Base-by-base conservation (phyloP, 169 alveolate genomes). In the Eimeria acervulina region DNA sequence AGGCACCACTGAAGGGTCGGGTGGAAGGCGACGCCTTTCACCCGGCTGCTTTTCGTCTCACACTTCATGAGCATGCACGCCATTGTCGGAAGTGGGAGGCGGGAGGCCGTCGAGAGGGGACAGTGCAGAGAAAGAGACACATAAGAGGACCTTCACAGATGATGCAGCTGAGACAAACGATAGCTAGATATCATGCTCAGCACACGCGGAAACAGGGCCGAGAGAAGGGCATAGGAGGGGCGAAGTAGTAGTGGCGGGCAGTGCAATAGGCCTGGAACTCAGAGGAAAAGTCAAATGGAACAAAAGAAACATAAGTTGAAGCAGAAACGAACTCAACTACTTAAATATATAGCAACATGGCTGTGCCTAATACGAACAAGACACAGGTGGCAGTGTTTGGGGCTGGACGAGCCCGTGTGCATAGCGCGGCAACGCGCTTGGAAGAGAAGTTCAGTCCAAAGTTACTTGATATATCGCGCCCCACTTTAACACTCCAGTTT, bases 21-120 rank as follows among this genome's bases (percentile, higher is more conserved):
- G 98, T 99, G 99, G 97, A 99, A 99, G 81, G 99, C 96, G 44
- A 99, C 95, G 84, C 99, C 99, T 97, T 99, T 99, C 72, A 99
- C 99, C 94, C 99, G 98, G 96, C 98, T 98, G 92, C 99, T 98
- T 96, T 98, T 98, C 38, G 99, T 98, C 95, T 99, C 99, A 97
- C 99, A 99, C 97, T 98, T 98, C 92, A 97, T 97, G 93, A 98
- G 96, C 99, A 99, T 98, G 80, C 91, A 96, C 88, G 95, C 52
- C 95, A 95, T 95, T 70, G 93, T 93, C 76, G 42, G 51, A n/a
- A 55, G 80, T 51, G 42, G 68, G 80, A 51, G 78, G 55, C 42
- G 51, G 72, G 61, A 47, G 90, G 90, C 90, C 66, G 70, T 23
- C 26, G 52, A n/a, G 26, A 68, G 78, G 44, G 74, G 55, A 81